Conservation (phyloP, 257 asterid species). For the Nicotiana knightiana region DNA sequence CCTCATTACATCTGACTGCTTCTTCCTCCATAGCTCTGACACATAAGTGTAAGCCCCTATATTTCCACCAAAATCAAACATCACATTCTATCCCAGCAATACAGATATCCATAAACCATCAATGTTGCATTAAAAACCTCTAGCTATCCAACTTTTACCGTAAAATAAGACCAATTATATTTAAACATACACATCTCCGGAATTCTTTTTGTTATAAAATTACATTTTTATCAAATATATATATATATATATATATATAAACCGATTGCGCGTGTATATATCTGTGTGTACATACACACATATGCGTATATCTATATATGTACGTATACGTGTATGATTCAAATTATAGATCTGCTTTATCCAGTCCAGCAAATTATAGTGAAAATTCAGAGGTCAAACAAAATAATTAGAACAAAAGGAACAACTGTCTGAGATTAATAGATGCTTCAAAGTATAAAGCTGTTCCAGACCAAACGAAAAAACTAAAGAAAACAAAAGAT, state of each 20-base stretch:
- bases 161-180: not conserved
- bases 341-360: too few species aligned
- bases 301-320: too few species aligned
- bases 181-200: too few species aligned
- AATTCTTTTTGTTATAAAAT: not conserved
- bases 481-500: too few species aligned
- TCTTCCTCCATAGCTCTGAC: constrained; percentile 10
- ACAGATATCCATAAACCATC: not conserved
- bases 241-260: too few species aligned
- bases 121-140: not conserved
- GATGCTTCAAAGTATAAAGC: too few species aligned
- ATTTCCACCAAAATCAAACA: not conserved
- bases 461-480: too few species aligned
- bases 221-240: too few species aligned
- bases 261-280: too few species aligned
- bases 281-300: too few species aligned
- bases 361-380: not conserved
- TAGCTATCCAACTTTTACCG: not conserved
- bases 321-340: too few species aligned
- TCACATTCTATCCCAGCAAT: not conserved
- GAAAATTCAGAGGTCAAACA: not conserved
- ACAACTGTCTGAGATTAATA: too few species aligned
- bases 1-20: constrained; percentile 12
- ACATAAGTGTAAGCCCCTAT: constrained; percentile 2
- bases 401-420: not conserved